phyloP scores from a whole-genome alignment of 2,329 filamentous ascomycete species.

The Fusarium nematophilum region DNA sequence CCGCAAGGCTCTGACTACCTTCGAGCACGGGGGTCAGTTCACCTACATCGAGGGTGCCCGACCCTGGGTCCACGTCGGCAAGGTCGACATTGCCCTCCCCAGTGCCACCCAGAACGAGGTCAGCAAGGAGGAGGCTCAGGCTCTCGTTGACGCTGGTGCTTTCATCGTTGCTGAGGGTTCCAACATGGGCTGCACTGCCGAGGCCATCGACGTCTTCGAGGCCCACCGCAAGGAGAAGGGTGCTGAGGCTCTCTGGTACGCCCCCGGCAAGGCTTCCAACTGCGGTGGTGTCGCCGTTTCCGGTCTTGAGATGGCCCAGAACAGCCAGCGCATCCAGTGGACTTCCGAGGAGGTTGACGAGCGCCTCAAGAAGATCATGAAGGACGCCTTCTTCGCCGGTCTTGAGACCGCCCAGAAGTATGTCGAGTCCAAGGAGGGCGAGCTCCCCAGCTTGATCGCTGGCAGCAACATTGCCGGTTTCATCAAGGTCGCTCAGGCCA shows the following conservation, averaged over 20 bases:
- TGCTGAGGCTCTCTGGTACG: conserved; percentile 86
- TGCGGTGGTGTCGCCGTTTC: conserved; percentile 97
- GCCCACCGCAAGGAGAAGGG: conserved; percentile 77
- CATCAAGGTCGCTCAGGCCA: conserved; percentile 93
- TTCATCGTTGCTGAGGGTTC: conserved; percentile 94
- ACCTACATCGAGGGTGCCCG: conserved; percentile 88
- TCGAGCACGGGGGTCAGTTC: conserved; percentile 76
- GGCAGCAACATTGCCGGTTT: conserved; percentile 98
- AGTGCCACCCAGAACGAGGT: conserved; percentile 99
- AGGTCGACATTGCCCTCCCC: conserved; percentile 91
- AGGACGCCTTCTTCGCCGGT: conserved; percentile 90
- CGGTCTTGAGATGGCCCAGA: conserved; percentile 99
- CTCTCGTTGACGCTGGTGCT: conserved; percentile 79
- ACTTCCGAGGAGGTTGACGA: conserved; percentile 88
- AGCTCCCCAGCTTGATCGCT: conserved; percentile 89
- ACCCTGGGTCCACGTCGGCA: conserved; percentile 90
- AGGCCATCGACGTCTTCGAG: conserved; percentile 94
- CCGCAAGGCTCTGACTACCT: conserved; percentile 82
- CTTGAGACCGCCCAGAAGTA: conserved; percentile 91
- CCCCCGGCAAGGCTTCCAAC: conserved; percentile 96
- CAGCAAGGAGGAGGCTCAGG: conserved; percentile 87
- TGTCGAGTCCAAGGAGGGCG: conserved; percentile 79
- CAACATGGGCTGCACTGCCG: conserved; percentile 99
- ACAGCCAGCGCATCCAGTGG: conserved; percentile 89
- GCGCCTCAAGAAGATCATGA: conserved; percentile 95